Evolutionary conservation across 1,284 basidiomycete genomes (phyloP).

Genomic region (Tilletia indica): DNA sequence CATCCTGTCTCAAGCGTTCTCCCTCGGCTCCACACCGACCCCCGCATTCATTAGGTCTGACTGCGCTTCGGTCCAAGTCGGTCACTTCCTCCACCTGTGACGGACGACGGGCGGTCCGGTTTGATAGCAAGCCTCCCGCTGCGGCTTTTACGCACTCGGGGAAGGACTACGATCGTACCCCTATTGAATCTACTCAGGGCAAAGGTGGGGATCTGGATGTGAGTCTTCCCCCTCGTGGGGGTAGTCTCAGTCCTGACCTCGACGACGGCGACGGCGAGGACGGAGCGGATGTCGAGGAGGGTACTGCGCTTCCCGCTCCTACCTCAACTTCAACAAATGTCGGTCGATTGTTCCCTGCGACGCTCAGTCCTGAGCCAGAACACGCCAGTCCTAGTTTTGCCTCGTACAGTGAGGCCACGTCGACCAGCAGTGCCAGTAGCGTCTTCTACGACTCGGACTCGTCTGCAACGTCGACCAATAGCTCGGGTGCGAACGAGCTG

Average conservation of each 20-base stretch:
- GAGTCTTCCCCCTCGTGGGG: slow-evolving; percentile 9
- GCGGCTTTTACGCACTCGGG: slow-evolving; percentile 17
- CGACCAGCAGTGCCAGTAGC: slow-evolving; percentile 10
- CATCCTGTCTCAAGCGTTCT: slow-evolving; percentile 16
- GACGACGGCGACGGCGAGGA: not conserved
- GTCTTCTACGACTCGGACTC: slow-evolving; percentile 10
- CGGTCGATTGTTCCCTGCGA: not conserved
- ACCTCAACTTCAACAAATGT: too few relatives aligned
- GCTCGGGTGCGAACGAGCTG: not conserved
- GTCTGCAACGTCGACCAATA: not conserved
- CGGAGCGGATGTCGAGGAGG: not conserved
- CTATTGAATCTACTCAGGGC: slow-evolving; percentile 16
- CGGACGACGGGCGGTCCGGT: slow-evolving; percentile 5
- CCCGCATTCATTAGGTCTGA: not conserved
- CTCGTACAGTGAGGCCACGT: not conserved
- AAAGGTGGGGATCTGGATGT: slow-evolving; percentile 15
- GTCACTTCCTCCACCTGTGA: not conserved
- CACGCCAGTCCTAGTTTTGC: not conserved
- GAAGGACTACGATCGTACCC: slow-evolving; percentile 17
- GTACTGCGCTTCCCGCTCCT: not conserved
- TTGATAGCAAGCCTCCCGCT: slow-evolving; percentile 10
- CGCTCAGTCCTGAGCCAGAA: not conserved
- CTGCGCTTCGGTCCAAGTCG: slow-evolving; percentile 5
- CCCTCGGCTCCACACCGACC: slow-evolving; percentile 16
- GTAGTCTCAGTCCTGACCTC: not conserved